Evolutionary conservation across 1,139 yeast species (phyloP).

Genomic region (Ogataea hybrid): DNA sequence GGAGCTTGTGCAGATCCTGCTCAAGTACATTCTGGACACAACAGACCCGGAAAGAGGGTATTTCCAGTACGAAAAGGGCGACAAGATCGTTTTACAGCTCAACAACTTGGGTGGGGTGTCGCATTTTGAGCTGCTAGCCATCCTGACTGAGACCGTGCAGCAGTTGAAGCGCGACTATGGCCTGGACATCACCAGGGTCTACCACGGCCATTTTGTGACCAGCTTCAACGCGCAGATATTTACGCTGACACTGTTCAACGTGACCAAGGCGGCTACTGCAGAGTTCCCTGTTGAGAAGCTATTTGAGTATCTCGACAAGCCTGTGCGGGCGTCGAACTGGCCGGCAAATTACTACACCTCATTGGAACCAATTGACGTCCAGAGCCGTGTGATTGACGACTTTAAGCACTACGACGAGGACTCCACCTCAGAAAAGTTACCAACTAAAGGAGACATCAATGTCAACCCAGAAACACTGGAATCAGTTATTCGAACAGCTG

Average conservation of each 20-base stretch:
- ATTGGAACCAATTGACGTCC: constrained; percentile 22
- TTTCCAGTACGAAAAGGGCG: constrained; percentile 38
- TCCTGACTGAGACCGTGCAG: constrained; percentile 34
- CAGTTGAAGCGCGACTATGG: constrained; percentile 38
- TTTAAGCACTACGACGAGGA: constrained; percentile 34
- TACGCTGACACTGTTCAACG: constrained; percentile 47
- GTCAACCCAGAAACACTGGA: constrained; percentile 36
- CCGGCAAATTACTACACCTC: constrained; percentile 19
- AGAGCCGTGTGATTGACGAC: constrained; percentile 29
- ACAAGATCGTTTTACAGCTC: constrained; percentile 42
- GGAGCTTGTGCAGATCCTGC: constrained; percentile 38
- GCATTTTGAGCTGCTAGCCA: constrained; percentile 42
- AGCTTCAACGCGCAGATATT: constrained; percentile 53
- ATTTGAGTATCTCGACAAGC: constrained; percentile 40
- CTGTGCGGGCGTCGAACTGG: constrained; percentile 44
- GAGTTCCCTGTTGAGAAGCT: constrained; percentile 30
- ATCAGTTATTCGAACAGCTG: constrained; percentile 36
- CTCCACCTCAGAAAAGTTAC: neutral
- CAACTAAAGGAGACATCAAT: constrained; percentile 28
- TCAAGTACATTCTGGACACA: constrained; percentile 38
- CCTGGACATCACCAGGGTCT: constrained; percentile 42
- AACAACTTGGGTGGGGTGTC: constrained; percentile 56
- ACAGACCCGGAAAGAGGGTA: constrained; percentile 41
- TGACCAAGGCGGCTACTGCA: constrained; percentile 35
- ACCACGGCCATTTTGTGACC: constrained; percentile 48